Base-by-base conservation (phyloP, 2,329 filamentous ascomycete species). In the Cladosporium sp. region DNA sequence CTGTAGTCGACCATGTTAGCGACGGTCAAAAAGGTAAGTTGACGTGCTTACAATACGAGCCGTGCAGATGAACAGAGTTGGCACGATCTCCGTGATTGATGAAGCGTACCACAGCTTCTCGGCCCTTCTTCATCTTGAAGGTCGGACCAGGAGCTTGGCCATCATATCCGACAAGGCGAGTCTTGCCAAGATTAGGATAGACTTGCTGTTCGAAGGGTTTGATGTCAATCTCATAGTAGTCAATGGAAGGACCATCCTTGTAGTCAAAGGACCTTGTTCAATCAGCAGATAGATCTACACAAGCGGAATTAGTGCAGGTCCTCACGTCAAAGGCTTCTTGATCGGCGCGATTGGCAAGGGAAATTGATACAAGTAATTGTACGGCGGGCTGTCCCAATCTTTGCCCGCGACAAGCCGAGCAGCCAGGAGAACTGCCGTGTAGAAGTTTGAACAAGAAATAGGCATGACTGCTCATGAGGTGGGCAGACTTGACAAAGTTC, bases 61-160 rank as follows among this genome's bases (percentile, higher is more conserved):
- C 79, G 58, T 82, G 79, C n/a, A 82, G 69, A 65, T 82, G 79
- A 10, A 80, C 73, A 2, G 75, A 73, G 41, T 72, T 74, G 16
- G 71, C 69, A 2, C 65, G 61, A 14, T 68, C 63, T 5, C 71
- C 72, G 22, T 74, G 73, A 63, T 82, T 82, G 58, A 75, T 70
- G 57, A 80, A 76, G 28, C 79, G 72, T 6, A 82, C 74, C 2
- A 82, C 72, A 2, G 73, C 73, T 65, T 82, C 77, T 14, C 72
- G 70, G 1, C 77, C 77, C 50, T 68, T 66, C 3, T 70, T 68
- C 54, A 80, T 70, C 34, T 72, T 61, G 56, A 80, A 75, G 1
- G 74, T 81, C 8, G 78, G 78, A 0, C 80, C 80, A 4, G 79
- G 78, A 4, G 72, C 70, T 6, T 75, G 72, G 9, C 78, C 79